phyloP scores from a whole-genome alignment of 1,284 basidiomycete species.

The Sporisorium sorghi region DNA sequence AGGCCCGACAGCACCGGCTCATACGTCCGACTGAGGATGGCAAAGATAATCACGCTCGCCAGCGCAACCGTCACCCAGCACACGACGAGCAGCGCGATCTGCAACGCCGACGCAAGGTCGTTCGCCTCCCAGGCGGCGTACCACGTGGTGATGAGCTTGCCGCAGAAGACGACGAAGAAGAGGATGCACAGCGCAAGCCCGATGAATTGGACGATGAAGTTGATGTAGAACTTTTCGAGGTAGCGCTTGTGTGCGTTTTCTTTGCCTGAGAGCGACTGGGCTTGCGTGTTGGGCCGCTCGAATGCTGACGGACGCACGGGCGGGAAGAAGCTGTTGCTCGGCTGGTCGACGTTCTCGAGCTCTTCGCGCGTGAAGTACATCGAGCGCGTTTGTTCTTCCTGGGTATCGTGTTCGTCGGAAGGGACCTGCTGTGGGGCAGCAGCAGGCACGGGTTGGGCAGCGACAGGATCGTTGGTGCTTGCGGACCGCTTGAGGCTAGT shows the following conservation, averaged over 20 bases:
- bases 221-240: conserved; percentile 37
- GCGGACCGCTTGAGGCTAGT: conserved; percentile 9
- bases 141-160: conserved; percentile 28
- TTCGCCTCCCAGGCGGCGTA: conserved; percentile 41
- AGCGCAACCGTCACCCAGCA: conserved; percentile 28
- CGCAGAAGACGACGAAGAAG: conserved; percentile 31
- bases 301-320: conserved; percentile 30
- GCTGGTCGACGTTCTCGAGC: conserved; percentile 24
- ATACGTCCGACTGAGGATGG: conserved; percentile 38
- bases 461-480: conserved; percentile 1
- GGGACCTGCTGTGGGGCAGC: not conserved
- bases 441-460: not conserved
- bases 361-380: conserved; percentile 34
- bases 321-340: conserved; percentile 37
- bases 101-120: conserved; percentile 7
- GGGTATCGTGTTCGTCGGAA: not conserved
- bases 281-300: conserved; percentile 17
- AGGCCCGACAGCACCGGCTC: conserved; percentile 36
- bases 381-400: conserved; percentile 17
- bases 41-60: conserved; percentile 32
- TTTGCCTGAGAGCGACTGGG: conserved; percentile 9
- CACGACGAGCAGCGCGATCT: conserved; percentile 23
- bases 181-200: conserved; percentile 24
- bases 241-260: conserved; percentile 30
- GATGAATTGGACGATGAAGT: conserved; percentile 32